Percentiles rank a stretch among this genome's conserved stretches.
These are phyloP conservation scores for Casuarina glauca DNA, from an alignment of 306 rosid species.

Conservation along the genomic window DNA sequence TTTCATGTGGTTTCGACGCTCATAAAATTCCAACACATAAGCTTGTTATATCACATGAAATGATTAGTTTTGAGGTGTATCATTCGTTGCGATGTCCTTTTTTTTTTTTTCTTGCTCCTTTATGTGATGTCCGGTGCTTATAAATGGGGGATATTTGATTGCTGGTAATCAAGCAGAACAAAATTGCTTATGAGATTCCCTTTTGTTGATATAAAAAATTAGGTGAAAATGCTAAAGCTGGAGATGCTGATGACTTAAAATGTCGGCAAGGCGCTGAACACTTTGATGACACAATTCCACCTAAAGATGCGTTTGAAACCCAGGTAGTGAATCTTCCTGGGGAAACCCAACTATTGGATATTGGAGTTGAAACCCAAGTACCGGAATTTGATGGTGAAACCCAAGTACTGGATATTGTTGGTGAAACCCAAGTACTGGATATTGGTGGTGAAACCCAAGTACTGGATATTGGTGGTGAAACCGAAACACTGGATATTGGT, in stretches of 20 bases:
- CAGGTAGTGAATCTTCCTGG: conserved; percentile 43
- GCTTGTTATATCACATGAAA: not conserved
- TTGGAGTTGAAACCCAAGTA: conserved; percentile 41
- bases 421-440: conserved; percentile 52
- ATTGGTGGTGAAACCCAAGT: too few relatives aligned
- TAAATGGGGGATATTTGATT: not conserved
- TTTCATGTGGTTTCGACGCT: not conserved
- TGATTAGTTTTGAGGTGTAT: not conserved
- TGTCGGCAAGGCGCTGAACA: conserved; percentile 38
- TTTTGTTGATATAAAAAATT: not conserved
- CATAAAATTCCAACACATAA: not conserved
- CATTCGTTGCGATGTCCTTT: not conserved
- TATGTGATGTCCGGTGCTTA: not conserved
- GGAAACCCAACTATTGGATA: conserved; percentile 56
- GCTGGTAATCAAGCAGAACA: not conserved
- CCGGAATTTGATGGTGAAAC: conserved; percentile 47
- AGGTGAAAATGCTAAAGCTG: conserved; percentile 36
- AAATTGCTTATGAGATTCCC: not conserved
- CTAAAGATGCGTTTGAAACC: conserved; percentile 44
- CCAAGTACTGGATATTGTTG: conserved; percentile 37
- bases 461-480: conserved; percentile 37
- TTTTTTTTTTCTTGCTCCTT: not conserved
- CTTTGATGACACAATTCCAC: conserved; percentile 26
- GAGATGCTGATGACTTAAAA: conserved; percentile 27
- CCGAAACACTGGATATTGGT: conserved; percentile 42